Evolutionary conservation across 495 filamentous ascomycete genomes (phyloP).

Genomic region (Penicillium lividum): DNA sequence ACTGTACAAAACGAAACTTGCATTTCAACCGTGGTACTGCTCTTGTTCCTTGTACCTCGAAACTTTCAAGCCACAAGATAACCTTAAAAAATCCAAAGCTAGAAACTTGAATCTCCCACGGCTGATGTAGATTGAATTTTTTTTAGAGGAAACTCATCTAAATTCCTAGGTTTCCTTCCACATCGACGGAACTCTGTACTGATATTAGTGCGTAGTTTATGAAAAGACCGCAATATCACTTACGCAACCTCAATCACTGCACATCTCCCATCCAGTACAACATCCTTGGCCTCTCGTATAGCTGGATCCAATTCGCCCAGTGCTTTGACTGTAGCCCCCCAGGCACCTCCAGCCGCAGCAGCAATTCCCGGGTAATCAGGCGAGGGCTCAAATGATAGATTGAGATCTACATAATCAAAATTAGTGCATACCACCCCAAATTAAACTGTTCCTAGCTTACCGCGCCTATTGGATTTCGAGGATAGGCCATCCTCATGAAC

Average conservation of each 20-base stretch:
- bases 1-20: conserved; percentile 15
- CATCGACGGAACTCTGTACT: conserved; percentile 1
- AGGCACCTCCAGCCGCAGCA: conserved; percentile 59
- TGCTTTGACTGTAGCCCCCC: conserved; percentile 20
- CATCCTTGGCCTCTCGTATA: conserved; percentile 11
- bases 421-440: background rate
- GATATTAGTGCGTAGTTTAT: background rate
- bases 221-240: conserved; percentile 1
- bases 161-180: background rate
- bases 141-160: too few species aligned
- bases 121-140: too few species aligned
- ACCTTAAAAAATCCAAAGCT: too few species aligned
- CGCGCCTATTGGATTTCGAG: conserved; percentile 23
- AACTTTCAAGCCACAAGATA: too few species aligned
- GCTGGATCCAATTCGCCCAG: conserved; percentile 16
- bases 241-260: conserved; percentile 28
- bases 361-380: conserved; percentile 87
- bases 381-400: conserved; percentile 75
- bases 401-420: conserved; percentile 45
- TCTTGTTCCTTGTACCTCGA: background rate
- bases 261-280: conserved; percentile 19
- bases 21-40: background rate
- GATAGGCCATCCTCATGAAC: conserved; percentile 67
- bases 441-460: conserved; percentile 2
- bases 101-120: too few species aligned